Percentiles rank a stretch among this genome's conserved stretches.
Evolutionary conservation across 345 rosid species (phyloP).

Genomic region (Salix exigua): DNA sequence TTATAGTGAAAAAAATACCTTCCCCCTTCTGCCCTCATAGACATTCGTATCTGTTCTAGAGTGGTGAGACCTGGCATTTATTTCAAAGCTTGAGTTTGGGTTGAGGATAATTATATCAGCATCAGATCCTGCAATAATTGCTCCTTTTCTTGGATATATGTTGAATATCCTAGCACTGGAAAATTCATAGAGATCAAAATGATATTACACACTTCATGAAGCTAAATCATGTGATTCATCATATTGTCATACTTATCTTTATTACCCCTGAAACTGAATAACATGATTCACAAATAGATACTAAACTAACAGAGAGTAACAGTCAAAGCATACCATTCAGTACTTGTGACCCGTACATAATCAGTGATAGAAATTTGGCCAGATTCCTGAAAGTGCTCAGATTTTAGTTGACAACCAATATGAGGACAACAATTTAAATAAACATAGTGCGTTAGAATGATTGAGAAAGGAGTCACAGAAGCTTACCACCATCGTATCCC

Average conservation of each 20-base stretch:
- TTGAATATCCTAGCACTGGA: slow-evolving; percentile 92
- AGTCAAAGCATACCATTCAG: slow-evolving; percentile 56
- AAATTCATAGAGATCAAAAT: not conserved
- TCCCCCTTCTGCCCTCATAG: slow-evolving; percentile 72
- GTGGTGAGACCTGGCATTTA: slow-evolving; percentile 71
- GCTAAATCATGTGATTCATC: not conserved
- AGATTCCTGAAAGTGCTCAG: slow-evolving; percentile 46
- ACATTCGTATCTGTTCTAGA: slow-evolving; percentile 86
- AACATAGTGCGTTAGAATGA: not conserved
- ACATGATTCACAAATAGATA: not conserved
- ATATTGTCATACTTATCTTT: not conserved
- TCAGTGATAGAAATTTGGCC: slow-evolving; percentile 71
- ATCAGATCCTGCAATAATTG: slow-evolving; percentile 88
- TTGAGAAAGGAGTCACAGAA: not conserved
- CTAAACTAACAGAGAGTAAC: not conserved
- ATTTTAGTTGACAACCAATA: slow-evolving; percentile 1
- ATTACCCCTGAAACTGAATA: not conserved
- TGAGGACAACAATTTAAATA: not conserved
- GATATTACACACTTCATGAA: not conserved
- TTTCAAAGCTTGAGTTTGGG: slow-evolving; percentile 75
- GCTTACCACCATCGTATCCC: slow-evolving; percentile 98
- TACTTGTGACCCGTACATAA: slow-evolving; percentile 71
- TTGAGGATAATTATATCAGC: slow-evolving; percentile 91
- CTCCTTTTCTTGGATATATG: slow-evolving; percentile 89
- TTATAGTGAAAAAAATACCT: slow-evolving; percentile 40